These are phyloP conservation scores for Avena atlantica DNA, from an alignment of 176 grass and related monocot species.

Conservation along the genomic window DNA sequence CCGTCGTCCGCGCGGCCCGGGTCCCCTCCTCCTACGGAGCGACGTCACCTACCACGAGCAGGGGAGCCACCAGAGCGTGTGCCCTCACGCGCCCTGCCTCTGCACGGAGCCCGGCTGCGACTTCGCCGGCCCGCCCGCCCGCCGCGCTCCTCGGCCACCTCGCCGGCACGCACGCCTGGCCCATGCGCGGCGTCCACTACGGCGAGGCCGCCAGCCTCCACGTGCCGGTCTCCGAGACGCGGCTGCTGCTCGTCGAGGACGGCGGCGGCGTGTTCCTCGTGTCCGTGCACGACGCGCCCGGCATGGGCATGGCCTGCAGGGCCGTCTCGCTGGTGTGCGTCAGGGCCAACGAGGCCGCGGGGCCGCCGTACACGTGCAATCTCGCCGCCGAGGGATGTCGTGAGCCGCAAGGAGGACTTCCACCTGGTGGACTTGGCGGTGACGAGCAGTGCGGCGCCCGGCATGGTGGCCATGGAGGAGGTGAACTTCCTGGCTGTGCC, in stretches of 20 bases:
- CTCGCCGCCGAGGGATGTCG: neutral
- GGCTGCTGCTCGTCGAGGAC: neutral
- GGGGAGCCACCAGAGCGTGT: neutral
- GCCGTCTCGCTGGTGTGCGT: slow-evolving; percentile 8
- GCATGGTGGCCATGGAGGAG: neutral
- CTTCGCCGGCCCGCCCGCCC: neutral
- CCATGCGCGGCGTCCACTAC: neutral
- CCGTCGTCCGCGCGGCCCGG: neutral
- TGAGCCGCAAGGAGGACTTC: neutral
- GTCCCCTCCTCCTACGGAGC: neutral
- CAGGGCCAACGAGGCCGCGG: neutral
- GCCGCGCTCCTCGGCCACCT: slow-evolving; percentile 7
- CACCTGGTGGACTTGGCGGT: slow-evolving; percentile 18
- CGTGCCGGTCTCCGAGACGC: neutral
- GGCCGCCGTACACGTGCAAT: slow-evolving; percentile 11
- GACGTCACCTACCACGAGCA: neutral
- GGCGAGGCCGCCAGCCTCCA: neutral
- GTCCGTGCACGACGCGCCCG: neutral
- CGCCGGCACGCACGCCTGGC: neutral
- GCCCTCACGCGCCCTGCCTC: slow-evolving; percentile 31
- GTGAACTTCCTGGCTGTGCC: slow-evolving; percentile 1
- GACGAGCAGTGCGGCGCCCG: neutral
- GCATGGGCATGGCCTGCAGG: neutral
- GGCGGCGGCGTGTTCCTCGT: slow-evolving; percentile 2
- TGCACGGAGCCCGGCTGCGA: slow-evolving; percentile 26